phyloP scores from a whole-genome alignment of 805 yeast genomes.

The Hanseniaspora clermontiae region DNA sequence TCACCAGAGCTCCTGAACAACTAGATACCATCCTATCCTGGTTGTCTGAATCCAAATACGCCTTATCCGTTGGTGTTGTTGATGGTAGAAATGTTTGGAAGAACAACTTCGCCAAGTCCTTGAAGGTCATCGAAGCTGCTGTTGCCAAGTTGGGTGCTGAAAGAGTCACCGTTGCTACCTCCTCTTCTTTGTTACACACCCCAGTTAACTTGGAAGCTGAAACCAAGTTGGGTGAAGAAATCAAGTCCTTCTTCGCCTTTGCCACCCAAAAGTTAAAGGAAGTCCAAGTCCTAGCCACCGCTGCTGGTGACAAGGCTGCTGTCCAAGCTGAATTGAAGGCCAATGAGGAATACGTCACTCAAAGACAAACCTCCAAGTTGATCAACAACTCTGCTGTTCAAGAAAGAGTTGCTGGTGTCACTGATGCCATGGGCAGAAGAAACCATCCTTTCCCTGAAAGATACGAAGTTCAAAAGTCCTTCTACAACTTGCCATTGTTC shows the following conservation, averaged over 20 bases:
- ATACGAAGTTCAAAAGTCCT: conserved; percentile 71
- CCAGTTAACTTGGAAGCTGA: conserved; percentile 93
- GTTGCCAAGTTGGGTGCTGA: conserved; percentile 73
- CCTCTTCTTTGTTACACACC: conserved; percentile 94
- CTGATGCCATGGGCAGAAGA: conserved; percentile 71
- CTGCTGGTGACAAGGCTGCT: conserved; percentile 51
- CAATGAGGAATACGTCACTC: conserved; percentile 71
- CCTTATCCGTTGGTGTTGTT: conserved; percentile 89
- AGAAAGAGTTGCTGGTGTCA: conserved; percentile 67
- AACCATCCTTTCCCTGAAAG: conserved; percentile 75
- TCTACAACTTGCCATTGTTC: conserved; percentile 91
- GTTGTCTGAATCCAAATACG: conserved; percentile 46
- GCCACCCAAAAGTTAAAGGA: conserved; percentile 93
- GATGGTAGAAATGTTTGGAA: conserved; percentile 99
- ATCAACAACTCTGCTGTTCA: conserved; percentile 88
- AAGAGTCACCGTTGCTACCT: conserved; percentile 81
- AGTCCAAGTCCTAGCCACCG: conserved; percentile 82
- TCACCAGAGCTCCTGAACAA: conserved; percentile 92
- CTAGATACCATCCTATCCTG: conserved; percentile 65
- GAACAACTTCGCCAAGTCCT: conserved; percentile 81
- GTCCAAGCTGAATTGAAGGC: conserved; percentile 69
- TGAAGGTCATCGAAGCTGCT: conserved; percentile 70
- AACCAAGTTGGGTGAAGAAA: conserved; percentile 76
- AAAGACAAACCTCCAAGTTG: conserved; percentile 75
- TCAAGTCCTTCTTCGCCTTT: conserved; percentile 96